Base-by-base conservation (phyloP, 1,284 basidiomycete species). In the Abortiporus biennis region DNA sequence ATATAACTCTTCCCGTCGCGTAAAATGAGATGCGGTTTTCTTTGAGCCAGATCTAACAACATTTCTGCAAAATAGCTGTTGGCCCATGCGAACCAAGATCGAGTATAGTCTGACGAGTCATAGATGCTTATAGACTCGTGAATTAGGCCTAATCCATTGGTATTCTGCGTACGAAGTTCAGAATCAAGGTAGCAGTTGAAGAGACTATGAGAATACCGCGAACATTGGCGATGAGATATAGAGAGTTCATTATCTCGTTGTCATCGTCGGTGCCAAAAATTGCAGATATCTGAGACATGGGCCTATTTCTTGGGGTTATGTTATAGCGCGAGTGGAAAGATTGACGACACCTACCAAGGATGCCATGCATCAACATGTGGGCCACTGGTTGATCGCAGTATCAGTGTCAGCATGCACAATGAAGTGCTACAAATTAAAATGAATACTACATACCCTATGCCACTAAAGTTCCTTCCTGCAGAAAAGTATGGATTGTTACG, bases 11-110 rank as follows among this genome's bases (percentile, higher is more conserved):
- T 76, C 74, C 78, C 76, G 51, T 53, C 48, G 34, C 71, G 72
- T 55, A 88, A 71, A 40, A 88, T 76, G 35, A 88, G 65, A 38
- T 70, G 64, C 1, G 85, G 85, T 57, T 86, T 87, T 41, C 85
- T 69, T 51, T 76, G 64, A 27, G 85, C 85, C 29, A 88, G 66
- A 53, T 88, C 85, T 41, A 88, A 61, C 22, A 88, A 62, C 85
- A 88, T 86, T 64, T 85, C 82, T 29, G 83, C 76, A 52, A 85
- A 86, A 57, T 83, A 87, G 56, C 80, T 83, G 56, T 86, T 86
- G 11, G 79, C 84, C 85, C 85, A 88, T 12, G 85, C 85, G 59
- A 88, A 88, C 85, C 85, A 88, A 12, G 77, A 71, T 13, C 85
- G 70, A n/a, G 84, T 86, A 54, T 81, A 88, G 27, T 72, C 68